These are phyloP conservation scores for Neopestalotiopsis sp. DNA, from an alignment of 2,329 filamentous ascomycete genomes.

Conservation along the genomic window DNA sequence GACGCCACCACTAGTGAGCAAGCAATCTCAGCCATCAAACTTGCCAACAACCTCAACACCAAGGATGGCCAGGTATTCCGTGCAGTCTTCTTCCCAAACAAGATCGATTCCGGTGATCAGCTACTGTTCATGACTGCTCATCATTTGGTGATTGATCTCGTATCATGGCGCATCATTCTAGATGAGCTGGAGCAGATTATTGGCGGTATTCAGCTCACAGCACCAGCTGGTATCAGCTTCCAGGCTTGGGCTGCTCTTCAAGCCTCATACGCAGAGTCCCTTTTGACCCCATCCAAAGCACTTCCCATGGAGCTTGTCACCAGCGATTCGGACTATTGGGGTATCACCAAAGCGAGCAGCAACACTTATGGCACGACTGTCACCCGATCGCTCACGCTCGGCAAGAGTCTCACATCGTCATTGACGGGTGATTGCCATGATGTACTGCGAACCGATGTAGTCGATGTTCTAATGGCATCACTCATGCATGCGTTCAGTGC, in stretches of 20 bases:
- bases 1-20: not conserved
- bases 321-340: not conserved
- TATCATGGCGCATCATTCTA: slow-evolving; percentile 51
- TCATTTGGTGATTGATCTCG: slow-evolving; percentile 49
- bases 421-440: slow-evolving; percentile 8
- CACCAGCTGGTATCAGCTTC: slow-evolving; percentile 6
- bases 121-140: slow-evolving; percentile 40
- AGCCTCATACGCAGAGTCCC: not conserved
- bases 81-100: slow-evolving; percentile 29
- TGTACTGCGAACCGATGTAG: slow-evolving; percentile 17
- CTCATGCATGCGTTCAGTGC: slow-evolving; percentile 20
- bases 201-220: slow-evolving; percentile 1
- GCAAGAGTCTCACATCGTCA: not conserved
- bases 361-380: slow-evolving; percentile 14
- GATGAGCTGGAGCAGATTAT: slow-evolving; percentile 49
- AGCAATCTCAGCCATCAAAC: not conserved
- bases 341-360: not conserved
- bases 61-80: slow-evolving; percentile 31
- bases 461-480: slow-evolving; percentile 22
- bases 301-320: slow-evolving; percentile 2
- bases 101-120: slow-evolving; percentile 25
- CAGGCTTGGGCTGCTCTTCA: slow-evolving; percentile 10
- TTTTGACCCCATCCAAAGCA: not conserved
- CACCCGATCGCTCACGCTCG: not conserved
- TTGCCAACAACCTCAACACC: slow-evolving; percentile 25